Evolutionary conservation across 2,329 filamentous ascomycete species (phyloP), one percentile per base, ranked within the genome.

Genomic region (Cercospora nicotianae): DNA sequence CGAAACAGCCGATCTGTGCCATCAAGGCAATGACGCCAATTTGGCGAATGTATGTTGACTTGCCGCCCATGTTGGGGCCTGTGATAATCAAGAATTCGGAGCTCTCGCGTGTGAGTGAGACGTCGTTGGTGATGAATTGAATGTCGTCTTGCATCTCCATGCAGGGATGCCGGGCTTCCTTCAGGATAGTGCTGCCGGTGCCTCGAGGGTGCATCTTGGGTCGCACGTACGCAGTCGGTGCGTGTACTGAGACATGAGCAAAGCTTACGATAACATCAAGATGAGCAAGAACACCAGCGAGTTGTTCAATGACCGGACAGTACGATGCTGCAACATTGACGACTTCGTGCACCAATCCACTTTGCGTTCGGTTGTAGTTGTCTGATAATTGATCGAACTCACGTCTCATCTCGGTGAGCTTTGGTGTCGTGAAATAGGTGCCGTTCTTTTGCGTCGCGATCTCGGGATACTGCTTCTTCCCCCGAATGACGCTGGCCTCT

Each of bases 71-170:
- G 81, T 99, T 99, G 61, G 95, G 95, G 0, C 95, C 95, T 0
- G 94, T 98, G 78, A 98, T 97, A 82, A 97, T 94, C 45, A 97
- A 85, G 81, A 99, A 98, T 3, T 94, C 93, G 0, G 93, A 96
- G 59, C 87, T 85, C 66, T 90, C 89, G 8, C 93, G 89, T 5
- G 87, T 85, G 42, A 99, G 87, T 63, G 89, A 89, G 23, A 98
- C 92, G 74, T 99, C 94, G 79, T 99, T 99, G 66, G 94, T 97
- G 80, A 99, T 99, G 82, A 99, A 99, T 70, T 94, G 94, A 51
- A 99, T 90, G 76, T 99, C 95, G 75, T 99, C 96, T 80, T 99
- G 95, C 87, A 97, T 94, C 79, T 99, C 95, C 88, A 99, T 92
- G 78, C 95, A 99, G 0, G 96, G 96, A 77, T 99, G 95, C 10